Conservation (phyloP, 495 filamentous ascomycete species). For the Talaromyces adpressus region DNA sequence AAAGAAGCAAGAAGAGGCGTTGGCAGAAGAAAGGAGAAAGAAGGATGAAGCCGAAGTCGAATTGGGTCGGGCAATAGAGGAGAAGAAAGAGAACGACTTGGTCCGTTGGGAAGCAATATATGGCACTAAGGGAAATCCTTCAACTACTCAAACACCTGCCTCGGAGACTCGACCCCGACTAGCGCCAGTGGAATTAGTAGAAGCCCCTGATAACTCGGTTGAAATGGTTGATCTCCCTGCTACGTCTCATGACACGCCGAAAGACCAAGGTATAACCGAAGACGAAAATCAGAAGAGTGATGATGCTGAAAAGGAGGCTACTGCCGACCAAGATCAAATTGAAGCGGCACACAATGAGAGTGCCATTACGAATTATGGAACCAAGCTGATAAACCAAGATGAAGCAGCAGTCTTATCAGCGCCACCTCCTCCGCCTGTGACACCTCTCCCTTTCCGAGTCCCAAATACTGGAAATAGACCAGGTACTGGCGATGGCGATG, state of each 20-base stretch:
- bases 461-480: slow-evolving; percentile 24
- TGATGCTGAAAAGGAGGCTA: background rate
- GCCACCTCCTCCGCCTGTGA: slow-evolving; percentile 31
- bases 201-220: slow-evolving; percentile 12
- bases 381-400: slow-evolving; percentile 5
- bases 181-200: background rate
- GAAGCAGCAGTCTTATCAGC: background rate
- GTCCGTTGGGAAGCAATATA: slow-evolving; percentile 77
- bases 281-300: background rate
- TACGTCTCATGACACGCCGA: background rate
- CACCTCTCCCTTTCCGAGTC: slow-evolving; percentile 56
- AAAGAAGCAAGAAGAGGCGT: slow-evolving; percentile 49
- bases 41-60: slow-evolving; percentile 66
- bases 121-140: slow-evolving; percentile 34
- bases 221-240: slow-evolving; percentile 12
- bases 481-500: slow-evolving; percentile 33
- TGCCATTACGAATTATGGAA: background rate
- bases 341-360: background rate
- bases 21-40: slow-evolving; percentile 47
- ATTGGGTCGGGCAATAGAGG: slow-evolving; percentile 59
- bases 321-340: background rate
- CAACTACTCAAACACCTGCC: slow-evolving; percentile 9
- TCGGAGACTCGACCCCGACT: slow-evolving; percentile 1
- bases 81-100: slow-evolving; percentile 58
- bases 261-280: background rate